Conservation (phyloP, 257 asterid species). For the Thymus mandschuricus region DNA sequence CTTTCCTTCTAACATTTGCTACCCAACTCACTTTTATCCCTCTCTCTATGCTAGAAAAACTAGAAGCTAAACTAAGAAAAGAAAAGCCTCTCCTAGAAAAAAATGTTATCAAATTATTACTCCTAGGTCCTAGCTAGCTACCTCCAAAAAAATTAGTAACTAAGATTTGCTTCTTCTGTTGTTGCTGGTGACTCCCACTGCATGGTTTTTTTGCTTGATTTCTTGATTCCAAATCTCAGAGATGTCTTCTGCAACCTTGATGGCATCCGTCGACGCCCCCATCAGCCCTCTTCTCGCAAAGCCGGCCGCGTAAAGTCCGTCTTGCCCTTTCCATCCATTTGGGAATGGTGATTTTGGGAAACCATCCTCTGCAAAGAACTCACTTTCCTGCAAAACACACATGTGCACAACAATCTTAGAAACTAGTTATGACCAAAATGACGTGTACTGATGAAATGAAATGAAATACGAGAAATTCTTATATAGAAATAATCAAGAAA, state of each 20-base stretch:
- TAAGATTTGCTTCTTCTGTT: conserved; percentile 49
- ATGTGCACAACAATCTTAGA: no score
- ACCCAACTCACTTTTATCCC: conserved; percentile 27
- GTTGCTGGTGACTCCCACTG: conserved; percentile 50
- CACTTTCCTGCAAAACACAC: conserved; percentile 55
- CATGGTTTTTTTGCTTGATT: conserved; percentile 55
- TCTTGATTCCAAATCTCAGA: conserved; percentile 78
- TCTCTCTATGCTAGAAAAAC: conserved; percentile 34
- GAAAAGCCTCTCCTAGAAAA: conserved; percentile 18
- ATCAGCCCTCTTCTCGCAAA: conserved; percentile 86
- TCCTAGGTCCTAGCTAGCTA: not conserved
- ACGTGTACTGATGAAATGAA: no score
- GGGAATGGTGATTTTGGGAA: conserved; percentile 77
- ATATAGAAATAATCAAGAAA: no score
- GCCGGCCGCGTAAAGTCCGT: conserved; percentile 87
- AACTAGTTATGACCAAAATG: no score
- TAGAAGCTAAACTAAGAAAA: conserved; percentile 24
- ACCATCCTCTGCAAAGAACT: conserved; percentile 69
- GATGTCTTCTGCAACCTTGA: conserved; percentile 74
- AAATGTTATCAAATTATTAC: not conserved
- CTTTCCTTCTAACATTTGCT: conserved; percentile 28
- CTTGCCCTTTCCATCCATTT: conserved; percentile 90
- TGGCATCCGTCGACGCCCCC: conserved; percentile 82
- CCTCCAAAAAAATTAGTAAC: not conserved
- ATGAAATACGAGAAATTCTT: no score